Evolutionary conservation across 805 yeast genomes (phyloP).

Genomic region (Kregervanrija delftensis): DNA sequence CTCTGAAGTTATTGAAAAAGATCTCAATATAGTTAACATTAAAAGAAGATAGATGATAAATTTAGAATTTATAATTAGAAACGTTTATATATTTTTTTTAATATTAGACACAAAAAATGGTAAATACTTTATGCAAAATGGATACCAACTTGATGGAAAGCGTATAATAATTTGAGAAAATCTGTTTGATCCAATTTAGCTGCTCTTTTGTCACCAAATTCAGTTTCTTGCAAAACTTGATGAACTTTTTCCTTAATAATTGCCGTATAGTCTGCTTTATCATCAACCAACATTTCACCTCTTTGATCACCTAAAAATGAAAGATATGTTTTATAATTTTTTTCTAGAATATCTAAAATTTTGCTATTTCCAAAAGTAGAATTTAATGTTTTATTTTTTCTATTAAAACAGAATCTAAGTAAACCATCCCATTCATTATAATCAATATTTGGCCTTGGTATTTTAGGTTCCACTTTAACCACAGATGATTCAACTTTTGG

Average conservation of each 20-base stretch:
- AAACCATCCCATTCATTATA: slow-evolving; percentile 97
- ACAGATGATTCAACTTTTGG: slow-evolving; percentile 98
- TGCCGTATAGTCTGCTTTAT: slow-evolving; percentile 33
- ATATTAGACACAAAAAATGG: background rate
- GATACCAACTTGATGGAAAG: slow-evolving; percentile 94
- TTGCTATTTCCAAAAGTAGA: slow-evolving; percentile 87
- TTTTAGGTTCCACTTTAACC: slow-evolving; percentile 85
- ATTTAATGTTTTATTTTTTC: slow-evolving; percentile 87
- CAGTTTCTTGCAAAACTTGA: slow-evolving; percentile 72
- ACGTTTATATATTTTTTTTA: background rate
- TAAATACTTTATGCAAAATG: slow-evolving; percentile 66
- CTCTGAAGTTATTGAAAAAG: slow-evolving; percentile 78
- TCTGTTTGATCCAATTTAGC: slow-evolving; percentile 95
- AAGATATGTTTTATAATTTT: slow-evolving; percentile 78
- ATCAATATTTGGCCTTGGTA: slow-evolving; percentile 90
- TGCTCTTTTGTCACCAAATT: slow-evolving; percentile 77
- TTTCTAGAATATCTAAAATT: slow-evolving; percentile 73
- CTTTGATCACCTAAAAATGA: slow-evolving; percentile 40
- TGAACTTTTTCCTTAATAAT: slow-evolving; percentile 65
- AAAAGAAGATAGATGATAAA: background rate
- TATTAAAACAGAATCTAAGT: slow-evolving; percentile 80
- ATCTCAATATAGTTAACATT: slow-evolving; percentile 17
- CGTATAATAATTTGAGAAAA: slow-evolving; percentile 76
- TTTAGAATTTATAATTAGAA: background rate
- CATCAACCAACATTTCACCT: slow-evolving; percentile 40